Base-by-base conservation (phyloP, 129 eudicot species). In the Ambrosia trifida region DNA sequence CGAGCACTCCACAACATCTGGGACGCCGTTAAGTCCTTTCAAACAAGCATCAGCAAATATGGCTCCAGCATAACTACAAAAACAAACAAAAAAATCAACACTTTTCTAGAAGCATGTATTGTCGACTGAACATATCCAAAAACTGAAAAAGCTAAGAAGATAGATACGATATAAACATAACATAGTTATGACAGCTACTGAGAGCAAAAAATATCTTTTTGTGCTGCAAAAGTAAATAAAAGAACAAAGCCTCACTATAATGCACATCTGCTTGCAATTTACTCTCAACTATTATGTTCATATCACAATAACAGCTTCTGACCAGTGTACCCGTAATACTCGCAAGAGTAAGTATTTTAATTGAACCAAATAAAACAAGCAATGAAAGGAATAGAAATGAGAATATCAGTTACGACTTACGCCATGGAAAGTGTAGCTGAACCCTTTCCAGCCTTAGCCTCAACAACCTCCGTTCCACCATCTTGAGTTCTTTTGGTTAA, bases 341-440 rank as follows among this genome's bases (percentile, higher is more conserved):
- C 2, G 20, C 68, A 2, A 56, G n/a, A 11, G 19, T 40, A 56
- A 40, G 20, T 49, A 18, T 2, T 50, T 31, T 68, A 11, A 16
- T 16, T 14, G 41, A 50, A 45, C 19, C 4, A 14, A 36, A 50
- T 32, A 50, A 32, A 13, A 14, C 61, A 52, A 53, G 12, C 13
- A 53, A 53, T 53, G 12, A 61, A 33, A 20, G 19, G n/a, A n/a
- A 24, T 24, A 0, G 24, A 61, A 61, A 73, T 18, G 12, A 35
- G 19, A 43, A 50, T 16, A 33, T 43, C 11, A 16, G 7, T 56
- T 7, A 20, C 14, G 9, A 81, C 97, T 86, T 86, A 95, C 99
- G 99, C 99, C 99, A 95, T 95, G 28, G 99, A 95, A 53, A 95
- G 95, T 41, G 99, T 95, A 59, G 99, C 99, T 8, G 99, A 95